Conservation (phyloP, 116 monocot genomes). For the Zostera marina region DNA sequence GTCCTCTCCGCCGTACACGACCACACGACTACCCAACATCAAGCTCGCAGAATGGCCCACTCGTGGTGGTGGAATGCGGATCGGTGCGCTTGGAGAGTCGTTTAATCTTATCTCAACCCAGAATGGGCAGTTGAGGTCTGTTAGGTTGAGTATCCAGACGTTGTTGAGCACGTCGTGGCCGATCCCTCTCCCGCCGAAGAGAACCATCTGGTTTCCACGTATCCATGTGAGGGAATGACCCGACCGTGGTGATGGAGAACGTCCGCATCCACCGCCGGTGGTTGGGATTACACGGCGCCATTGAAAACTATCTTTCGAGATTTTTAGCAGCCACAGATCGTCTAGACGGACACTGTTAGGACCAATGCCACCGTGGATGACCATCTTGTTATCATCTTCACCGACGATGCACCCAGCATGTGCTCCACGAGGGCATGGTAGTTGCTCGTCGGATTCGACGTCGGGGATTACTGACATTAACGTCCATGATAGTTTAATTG, state of each 20-base stretch:
- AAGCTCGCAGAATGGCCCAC: conserved; percentile 70
- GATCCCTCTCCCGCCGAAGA: conserved; percentile 74
- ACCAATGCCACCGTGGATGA: conserved; percentile 84
- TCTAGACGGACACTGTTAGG: conserved; percentile 39
- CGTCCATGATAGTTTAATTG: conserved; percentile 43
- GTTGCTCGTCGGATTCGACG: conserved; percentile 22
- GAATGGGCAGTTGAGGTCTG: conserved; percentile 18
- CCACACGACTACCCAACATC: conserved; percentile 45
- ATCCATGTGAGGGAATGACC: conserved; percentile 80
- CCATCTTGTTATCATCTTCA: conserved; percentile 20
- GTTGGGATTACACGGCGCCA: conserved; percentile 39
- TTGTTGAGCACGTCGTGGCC: conserved; percentile 75
- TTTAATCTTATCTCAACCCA: conserved; percentile 48
- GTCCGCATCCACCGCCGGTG: conserved; percentile 5
- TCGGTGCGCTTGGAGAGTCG: conserved; percentile 14
- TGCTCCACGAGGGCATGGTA: conserved; percentile 76
- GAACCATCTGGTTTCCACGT: conserved; percentile 33
- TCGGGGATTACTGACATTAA: conserved; percentile 21
- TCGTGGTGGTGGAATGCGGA: conserved; percentile 36
- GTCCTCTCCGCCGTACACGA: conserved; percentile 90
- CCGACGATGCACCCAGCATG: conserved; percentile 55
- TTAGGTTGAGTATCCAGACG: conserved; percentile 65
- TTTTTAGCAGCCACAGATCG: conserved; percentile 68
- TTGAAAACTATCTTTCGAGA: conserved; percentile 26
- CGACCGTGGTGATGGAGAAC: conserved; percentile 64